A percentile compares a stretch with the other conserved stretches of the same genome.
Conservation (phyloP, 352 stramenopile genomes). For the Globisporangium perplexum region DNA sequence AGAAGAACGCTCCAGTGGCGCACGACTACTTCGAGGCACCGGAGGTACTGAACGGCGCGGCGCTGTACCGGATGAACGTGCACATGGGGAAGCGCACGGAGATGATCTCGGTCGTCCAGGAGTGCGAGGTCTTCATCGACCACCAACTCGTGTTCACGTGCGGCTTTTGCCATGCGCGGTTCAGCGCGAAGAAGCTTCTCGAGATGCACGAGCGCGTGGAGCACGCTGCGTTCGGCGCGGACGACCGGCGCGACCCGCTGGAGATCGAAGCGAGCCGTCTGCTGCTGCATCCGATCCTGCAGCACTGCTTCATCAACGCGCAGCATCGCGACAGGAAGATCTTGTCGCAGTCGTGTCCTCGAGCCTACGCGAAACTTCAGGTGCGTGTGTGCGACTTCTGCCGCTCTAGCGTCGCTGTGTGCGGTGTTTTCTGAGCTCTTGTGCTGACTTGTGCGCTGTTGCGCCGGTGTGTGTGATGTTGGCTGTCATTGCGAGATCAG, state of each 20-base stretch:
- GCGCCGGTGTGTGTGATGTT: not conserved
- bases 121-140: slow-evolving; percentile 53
- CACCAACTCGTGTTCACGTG: slow-evolving; percentile 50
- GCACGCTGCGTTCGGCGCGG: slow-evolving; percentile 15
- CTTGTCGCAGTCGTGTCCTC: slow-evolving; percentile 18
- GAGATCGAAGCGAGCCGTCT: slow-evolving; percentile 34
- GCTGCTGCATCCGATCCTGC: slow-evolving; percentile 36
- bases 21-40: slow-evolving; percentile 24
- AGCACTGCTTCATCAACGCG: slow-evolving; percentile 37
- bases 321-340: slow-evolving; percentile 28
- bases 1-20: slow-evolving; percentile 34
- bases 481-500: not conserved
- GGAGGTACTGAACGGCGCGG: slow-evolving; percentile 22
- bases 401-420: slow-evolving; percentile 2
- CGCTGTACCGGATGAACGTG: slow-evolving; percentile 12
- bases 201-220: slow-evolving; percentile 44
- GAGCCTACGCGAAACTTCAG: slow-evolving; percentile 75
- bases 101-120: slow-evolving; percentile 37
- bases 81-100: slow-evolving; percentile 11
- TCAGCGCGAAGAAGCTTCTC: slow-evolving; percentile 49
- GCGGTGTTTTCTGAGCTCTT: not conserved
- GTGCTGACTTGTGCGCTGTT: slow-evolving; percentile 21
- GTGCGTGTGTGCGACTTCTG: slow-evolving; percentile 25
- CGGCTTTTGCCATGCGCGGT: slow-evolving; percentile 28
- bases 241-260: slow-evolving; percentile 11